phyloP scores from a whole-genome alignment of 1,139 yeast species.

The Candida tetrigidarum region DNA sequence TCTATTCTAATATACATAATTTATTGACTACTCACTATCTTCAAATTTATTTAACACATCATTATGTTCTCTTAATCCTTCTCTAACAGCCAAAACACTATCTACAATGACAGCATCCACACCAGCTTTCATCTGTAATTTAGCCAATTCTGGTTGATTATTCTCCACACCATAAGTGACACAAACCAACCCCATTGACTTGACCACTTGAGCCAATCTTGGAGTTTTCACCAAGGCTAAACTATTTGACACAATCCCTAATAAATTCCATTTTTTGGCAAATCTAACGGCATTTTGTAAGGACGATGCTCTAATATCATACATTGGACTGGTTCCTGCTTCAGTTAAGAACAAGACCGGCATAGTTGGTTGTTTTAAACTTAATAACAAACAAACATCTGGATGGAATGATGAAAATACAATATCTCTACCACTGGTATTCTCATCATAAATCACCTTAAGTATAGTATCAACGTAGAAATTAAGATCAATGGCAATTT shows the following conservation, averaged over 20 bases:
- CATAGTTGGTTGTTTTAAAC: conserved; percentile 91
- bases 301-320: conserved; percentile 87
- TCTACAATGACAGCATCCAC: conserved; percentile 98
- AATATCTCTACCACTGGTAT: conserved; percentile 79
- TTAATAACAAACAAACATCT: conserved; percentile 82
- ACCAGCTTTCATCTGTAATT: conserved; percentile 88
- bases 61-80: conserved; percentile 61
- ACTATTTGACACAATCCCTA: conserved; percentile 93
- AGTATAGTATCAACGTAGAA: conserved; percentile 87
- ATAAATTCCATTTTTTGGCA: conserved; percentile 87
- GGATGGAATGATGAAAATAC: conserved; percentile 96
- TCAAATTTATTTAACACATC: conserved; percentile 21
- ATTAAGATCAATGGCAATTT: conserved; percentile 81
- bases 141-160: conserved; percentile 84
- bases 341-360: conserved; percentile 91
- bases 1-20: not conserved
- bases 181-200: conserved; percentile 89
- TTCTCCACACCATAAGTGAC: conserved; percentile 89
- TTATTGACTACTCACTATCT: conserved; percentile 13
- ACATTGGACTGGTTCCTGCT: conserved; percentile 81
- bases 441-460: conserved; percentile 74
- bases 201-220: conserved; percentile 84
- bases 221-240: conserved; percentile 86
- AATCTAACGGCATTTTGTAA: conserved; percentile 91
- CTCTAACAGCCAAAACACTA: conserved; percentile 89